Evolutionary conservation across 2,329 filamentous ascomycete genomes (phyloP), one percentile per base, ranked within the genome.

Genomic region (Aquanectria penicillioides): DNA sequence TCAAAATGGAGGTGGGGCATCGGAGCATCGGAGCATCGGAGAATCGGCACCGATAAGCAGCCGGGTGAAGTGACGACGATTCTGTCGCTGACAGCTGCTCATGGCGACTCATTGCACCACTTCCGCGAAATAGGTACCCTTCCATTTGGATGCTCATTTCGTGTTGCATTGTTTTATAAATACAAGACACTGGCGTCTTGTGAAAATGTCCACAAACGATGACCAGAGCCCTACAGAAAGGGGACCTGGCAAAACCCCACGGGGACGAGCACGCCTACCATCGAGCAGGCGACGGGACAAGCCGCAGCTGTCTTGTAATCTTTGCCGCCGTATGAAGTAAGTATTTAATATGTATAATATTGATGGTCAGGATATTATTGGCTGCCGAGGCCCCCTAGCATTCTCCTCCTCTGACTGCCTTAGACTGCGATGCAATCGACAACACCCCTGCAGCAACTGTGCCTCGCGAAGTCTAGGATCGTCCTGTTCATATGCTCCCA

Each of bases 341-440:
- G 40, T 20, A 25, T 17, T 10, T n/a, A 3, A 15, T 10, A 17
- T n/a, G n/a, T n/a, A 17, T 43, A 10, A 3, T 28, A 9, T 28
- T 28, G 5, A 18, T 43, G 11, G 1, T 18, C 7, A 4, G 8
- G 3, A 8, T 20, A 13, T 40, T n/a, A 8, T 28, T 15, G 5
- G 15, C 6, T 10, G 3, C 15, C 5, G 10, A 11, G 13, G 6
- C 38, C 17, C 11, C n/a, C n/a, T n/a, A n/a, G 12, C 11, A 23
- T 3, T 11, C 37, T 22, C 18, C 18, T 7, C 9, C n/a, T 2
- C 13, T 49, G 11, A 15, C 25, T n/a, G 2, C 23, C 22, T 29
- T 12, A 58, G 55, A 26, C 25, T 58, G 3, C 55, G 55, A 33
- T 58, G 55, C n/a, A 48, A 58, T 15, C 31, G 55, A 17, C 40